Conservation (phyloP, 768 basidiomycete genomes). For the Rhizopogon roseolus region DNA sequence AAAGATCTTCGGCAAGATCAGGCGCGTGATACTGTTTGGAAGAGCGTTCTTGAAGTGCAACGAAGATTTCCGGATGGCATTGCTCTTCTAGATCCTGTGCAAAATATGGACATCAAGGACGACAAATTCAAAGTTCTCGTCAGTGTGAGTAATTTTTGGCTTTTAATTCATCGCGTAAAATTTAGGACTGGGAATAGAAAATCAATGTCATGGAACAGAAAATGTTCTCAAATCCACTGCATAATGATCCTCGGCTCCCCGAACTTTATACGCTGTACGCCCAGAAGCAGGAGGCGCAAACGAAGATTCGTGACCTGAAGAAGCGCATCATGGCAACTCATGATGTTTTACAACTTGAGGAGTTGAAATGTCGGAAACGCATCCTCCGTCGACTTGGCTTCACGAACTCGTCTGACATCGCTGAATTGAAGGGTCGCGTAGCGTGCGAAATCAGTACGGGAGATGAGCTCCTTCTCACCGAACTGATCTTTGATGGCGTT, state of each 20-base stretch:
- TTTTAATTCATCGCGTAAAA: neutral
- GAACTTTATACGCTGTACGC: constrained; percentile 78
- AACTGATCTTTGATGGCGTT: constrained; percentile 94
- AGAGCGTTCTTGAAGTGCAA: constrained; percentile 88
- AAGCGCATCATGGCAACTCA: constrained; percentile 86
- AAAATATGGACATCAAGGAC: constrained; percentile 95
- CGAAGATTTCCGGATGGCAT: constrained; percentile 86
- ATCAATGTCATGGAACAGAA: constrained; percentile 86
- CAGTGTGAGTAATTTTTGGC: constrained; percentile 43
- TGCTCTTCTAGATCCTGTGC: constrained; percentile 81
- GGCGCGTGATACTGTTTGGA: constrained; percentile 81
- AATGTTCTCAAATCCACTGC: constrained; percentile 74
- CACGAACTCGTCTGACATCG: constrained; percentile 84
- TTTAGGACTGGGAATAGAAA: constrained; percentile 50
- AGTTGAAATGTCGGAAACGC: constrained; percentile 92
- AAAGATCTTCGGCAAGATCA: constrained; percentile 81
- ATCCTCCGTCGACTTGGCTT: constrained; percentile 90
- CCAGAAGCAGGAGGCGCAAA: constrained; percentile 66
- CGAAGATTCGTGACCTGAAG: constrained; percentile 71
- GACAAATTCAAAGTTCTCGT: constrained; percentile 87
- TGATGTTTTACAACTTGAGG: constrained; percentile 92
- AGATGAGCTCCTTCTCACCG: constrained; percentile 93
- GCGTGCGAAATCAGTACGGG: constrained; percentile 98
- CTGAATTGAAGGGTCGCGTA: constrained; percentile 96
- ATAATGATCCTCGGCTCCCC: constrained; percentile 73